Evolutionary conservation across 1,284 basidiomycete genomes (phyloP), one percentile per base, ranked within the genome.

Genomic region (Malassezia brasiliensis): DNA sequence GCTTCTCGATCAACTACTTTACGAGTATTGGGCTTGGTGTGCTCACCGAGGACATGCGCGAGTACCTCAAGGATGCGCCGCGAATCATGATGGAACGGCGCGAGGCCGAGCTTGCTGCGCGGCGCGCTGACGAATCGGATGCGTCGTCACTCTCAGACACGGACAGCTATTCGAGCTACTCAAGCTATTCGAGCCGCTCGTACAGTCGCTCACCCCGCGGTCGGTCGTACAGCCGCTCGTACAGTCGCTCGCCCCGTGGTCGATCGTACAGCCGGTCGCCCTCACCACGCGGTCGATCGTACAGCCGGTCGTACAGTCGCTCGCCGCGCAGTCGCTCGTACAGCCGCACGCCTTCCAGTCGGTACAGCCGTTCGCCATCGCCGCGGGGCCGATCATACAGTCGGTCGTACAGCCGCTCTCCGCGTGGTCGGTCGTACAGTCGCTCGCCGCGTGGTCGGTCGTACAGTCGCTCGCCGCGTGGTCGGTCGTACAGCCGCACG

Each of bases 1-100:
- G 93, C 41, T 98, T 98, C 78, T 83, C 90, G 5, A 96, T 98
- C 83, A 98, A 98, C 75, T 96, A 93, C 78, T 74, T 72, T 34
- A 98, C 93, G 1, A 89, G 87, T 72, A 86, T 98, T 64, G 90
- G 89, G 0, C 72, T 96, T 56, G 94, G 94, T 57, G 80, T 82
- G 9, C 76, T 96, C 56, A 98, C 93, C 0, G 93, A 98, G 76
- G 86, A 87, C 31, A 96, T 98, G 93, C 81, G 93, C 71, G 89
- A 91, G 73, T 90, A 90, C 72, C 79, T 98, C 55, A 90, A 90
- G 86, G 90, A 91, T 66, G 90, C 90, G 1, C 90, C 90, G 5
- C 83, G 84, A 56, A 72, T 93, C 36, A 86, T 94, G 62, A 86
- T 93, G 82, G 90, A 90, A 69, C 90, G 96, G 77, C 84, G 88